Evolutionary conservation across 345 rosid genomes (phyloP), one percentile per base, ranked within the genome.

Genomic region (Ceriops tagal): DNA sequence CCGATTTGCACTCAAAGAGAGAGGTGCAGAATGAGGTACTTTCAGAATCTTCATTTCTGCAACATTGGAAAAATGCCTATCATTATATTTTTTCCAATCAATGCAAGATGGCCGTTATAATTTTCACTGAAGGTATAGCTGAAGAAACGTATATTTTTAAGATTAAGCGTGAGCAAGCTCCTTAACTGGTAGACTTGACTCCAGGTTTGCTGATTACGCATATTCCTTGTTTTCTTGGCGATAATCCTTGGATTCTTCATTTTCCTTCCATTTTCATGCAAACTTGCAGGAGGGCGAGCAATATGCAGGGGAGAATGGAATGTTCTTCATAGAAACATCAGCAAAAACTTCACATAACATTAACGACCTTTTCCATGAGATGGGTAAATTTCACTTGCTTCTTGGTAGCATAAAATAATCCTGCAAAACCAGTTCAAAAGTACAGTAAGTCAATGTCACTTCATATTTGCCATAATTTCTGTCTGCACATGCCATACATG

Each of bases 251-350:
- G 52, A 19, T 21, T 58, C 19, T 32, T 55, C 57, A 0, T 21
- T 58, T 46, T 46, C 68, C 5, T 31, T 31, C 34, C 34, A 31
- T 31, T 31, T 31, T 31, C 34, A 30, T n/a, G 10, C 18, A 28
- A 13, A 46, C 20, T 58, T 59, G 56, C 76, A 80, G 80, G 82
- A 83, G 49, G 83, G 81, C 3, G 73, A 75, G 30, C 70, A 71
- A 65, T 78, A 66, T 63, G 76, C 86, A 63, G 78, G 80, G 63
- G 86, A 80, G 70, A 83, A 75, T 19, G 82, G 78, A 60, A 75
- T 83, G 77, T 75, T 83, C 57, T 83, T 75, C 72, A 61, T 69
- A 24, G 86, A 83, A 71, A 80, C 86, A 49, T 73, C 86, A 30
- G 83, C 86, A 19, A 83, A 83, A 78, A 70, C 80, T 60, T 76